These are phyloP conservation scores for Postia placenta DNA, from an alignment of 768 basidiomycete genomes.

Conservation along the genomic window DNA sequence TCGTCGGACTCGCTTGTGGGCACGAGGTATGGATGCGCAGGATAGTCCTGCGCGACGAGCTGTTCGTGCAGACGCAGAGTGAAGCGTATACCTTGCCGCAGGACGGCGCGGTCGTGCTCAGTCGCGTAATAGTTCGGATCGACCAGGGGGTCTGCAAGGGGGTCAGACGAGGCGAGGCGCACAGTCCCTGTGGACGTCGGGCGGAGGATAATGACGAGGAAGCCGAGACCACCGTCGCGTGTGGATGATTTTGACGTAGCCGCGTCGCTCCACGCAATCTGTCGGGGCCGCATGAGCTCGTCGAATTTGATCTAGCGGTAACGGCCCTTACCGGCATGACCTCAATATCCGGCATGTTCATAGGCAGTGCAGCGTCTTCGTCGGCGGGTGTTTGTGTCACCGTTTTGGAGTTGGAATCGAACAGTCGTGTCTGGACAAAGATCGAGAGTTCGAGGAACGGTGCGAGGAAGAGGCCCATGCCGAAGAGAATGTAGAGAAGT, in stretches of 20 bases:
- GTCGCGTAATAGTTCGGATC: constrained; percentile 6
- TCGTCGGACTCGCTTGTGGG: constrained; percentile 23
- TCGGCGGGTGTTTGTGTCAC: not conserved
- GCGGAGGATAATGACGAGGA: not conserved
- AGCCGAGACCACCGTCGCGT: not conserved
- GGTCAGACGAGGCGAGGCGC: constrained; percentile 4
- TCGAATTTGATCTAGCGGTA: not conserved
- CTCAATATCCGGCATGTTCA: constrained; percentile 17
- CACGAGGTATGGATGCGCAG: too few relatives aligned
- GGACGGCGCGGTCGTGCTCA: not conserved
- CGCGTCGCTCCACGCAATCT: constrained; percentile 1
- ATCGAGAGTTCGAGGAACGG: constrained; percentile 7
- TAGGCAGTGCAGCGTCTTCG: constrained; percentile 7
- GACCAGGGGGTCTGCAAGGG: constrained; percentile 1
- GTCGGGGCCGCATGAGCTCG: not conserved
- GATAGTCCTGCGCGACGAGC: too few relatives aligned
- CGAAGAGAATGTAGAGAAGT: constrained; percentile 9
- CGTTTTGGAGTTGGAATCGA: constrained; percentile 1
- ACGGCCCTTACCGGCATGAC: constrained; percentile 8
- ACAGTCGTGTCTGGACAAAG: constrained; percentile 6
- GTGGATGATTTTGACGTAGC: not conserved
- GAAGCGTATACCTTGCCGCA: not conserved
- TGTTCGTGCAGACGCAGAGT: not conserved
- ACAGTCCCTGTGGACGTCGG: constrained; percentile 5
- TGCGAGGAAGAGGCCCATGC: constrained; percentile 8